phyloP scores from a whole-genome alignment of 2,329 filamentous ascomycete species.

The Tolypocladium amazonense region DNA sequence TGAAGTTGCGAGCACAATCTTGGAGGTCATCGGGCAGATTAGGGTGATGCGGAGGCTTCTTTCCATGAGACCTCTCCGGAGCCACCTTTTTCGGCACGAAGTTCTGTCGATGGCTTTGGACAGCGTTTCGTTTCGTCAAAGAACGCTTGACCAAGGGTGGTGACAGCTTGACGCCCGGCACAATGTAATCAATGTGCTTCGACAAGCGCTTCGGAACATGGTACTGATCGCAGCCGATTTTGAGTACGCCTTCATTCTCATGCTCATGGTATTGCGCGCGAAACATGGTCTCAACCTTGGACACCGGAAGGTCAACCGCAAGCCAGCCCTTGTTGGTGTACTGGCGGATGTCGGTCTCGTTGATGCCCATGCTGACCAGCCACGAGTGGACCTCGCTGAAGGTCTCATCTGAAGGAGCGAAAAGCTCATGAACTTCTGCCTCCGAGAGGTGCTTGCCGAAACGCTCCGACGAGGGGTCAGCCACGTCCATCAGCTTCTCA shows the following conservation, averaged over 20 bases:
- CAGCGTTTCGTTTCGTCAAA: not conserved
- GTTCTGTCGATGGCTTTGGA: not conserved
- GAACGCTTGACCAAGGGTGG: constrained; percentile 5
- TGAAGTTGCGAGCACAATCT: constrained; percentile 42
- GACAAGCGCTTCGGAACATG: constrained; percentile 24
- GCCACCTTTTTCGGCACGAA: constrained; percentile 3
- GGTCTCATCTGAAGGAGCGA: not conserved
- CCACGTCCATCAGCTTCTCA: not conserved
- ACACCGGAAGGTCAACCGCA: constrained; percentile 5
- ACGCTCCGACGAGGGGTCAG: not conserved
- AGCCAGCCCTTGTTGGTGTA: constrained; percentile 2
- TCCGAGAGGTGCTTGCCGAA: not conserved
- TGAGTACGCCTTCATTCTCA: constrained; percentile 4
- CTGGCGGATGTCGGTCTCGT: not conserved
- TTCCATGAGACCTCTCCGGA: not conserved
- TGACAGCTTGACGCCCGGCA: constrained; percentile 32
- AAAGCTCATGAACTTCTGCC: not conserved
- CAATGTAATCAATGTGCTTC: constrained; percentile 37
- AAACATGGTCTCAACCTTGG: constrained; percentile 5
- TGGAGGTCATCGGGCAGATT: constrained; percentile 1
- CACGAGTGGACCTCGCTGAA: not conserved
- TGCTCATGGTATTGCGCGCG: constrained; percentile 6
- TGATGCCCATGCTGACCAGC: not conserved
- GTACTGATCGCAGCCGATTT: constrained; percentile 23
- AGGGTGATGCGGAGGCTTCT: not conserved